Conservation (phyloP, 331 rosid genomes). For the Telfairia occidentalis region DNA sequence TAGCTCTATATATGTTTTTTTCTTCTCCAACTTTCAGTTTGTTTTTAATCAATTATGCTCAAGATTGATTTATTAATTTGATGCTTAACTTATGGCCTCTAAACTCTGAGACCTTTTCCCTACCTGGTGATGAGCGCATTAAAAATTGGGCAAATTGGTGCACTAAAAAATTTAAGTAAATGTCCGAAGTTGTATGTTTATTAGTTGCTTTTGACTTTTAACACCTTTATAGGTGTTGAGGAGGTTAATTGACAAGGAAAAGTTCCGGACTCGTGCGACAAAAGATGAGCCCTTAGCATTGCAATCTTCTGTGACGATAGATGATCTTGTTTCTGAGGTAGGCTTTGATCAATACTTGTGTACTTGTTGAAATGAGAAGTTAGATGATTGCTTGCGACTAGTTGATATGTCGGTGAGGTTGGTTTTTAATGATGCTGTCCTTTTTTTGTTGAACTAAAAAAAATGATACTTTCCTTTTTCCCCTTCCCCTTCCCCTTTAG, state of each 20-base stretch:
- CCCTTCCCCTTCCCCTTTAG: not conserved
- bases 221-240: constrained; percentile 27
- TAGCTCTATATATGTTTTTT: not conserved
- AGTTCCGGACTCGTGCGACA: constrained; percentile 33
- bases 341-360: not conserved
- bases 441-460: too few relatives aligned
- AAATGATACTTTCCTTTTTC: not conserved
- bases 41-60: too few relatives aligned
- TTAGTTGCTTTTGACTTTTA: not conserved
- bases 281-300: constrained; percentile 42
- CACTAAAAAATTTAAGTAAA: constrained; percentile 2
- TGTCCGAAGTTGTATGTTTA: not conserved
- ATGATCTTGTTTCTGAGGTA: constrained; percentile 43
- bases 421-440: not conserved
- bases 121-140: too few relatives aligned
- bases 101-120: too few relatives aligned
- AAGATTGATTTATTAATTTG: not conserved
- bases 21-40: not conserved
- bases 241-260: constrained; percentile 27
- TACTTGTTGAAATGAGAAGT: not conserved
- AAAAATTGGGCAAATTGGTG: not conserved
- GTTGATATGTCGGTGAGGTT: constrained; percentile 35
- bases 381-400: constrained; percentile 1
- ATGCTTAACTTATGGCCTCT: too few relatives aligned
- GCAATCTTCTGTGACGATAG: constrained; percentile 29